Conservation (phyloP, 1,284 basidiomycete species). For the Gomphus bonarii region DNA sequence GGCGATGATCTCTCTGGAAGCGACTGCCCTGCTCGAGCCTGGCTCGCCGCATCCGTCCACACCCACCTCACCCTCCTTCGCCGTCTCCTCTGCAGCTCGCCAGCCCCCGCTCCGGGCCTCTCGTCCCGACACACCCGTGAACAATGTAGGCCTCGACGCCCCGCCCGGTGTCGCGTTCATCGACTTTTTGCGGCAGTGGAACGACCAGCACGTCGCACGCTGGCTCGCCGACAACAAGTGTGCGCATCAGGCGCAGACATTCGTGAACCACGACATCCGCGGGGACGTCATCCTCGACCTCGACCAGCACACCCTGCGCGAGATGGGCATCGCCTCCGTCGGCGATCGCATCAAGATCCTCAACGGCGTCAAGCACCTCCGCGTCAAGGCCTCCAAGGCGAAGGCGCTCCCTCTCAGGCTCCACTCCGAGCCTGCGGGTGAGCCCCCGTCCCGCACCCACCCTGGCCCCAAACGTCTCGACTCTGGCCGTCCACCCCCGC, state of each 20-base stretch:
- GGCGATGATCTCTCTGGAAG: conserved; percentile 12
- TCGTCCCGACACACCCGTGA: conserved; percentile 1
- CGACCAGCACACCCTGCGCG: conserved; percentile 75
- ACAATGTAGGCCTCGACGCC: conserved; percentile 35
- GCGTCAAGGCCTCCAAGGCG: neutral
- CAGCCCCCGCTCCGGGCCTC: conserved; percentile 9
- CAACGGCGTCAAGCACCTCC: conserved; percentile 70
- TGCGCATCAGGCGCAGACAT: conserved; percentile 54
- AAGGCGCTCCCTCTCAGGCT: conserved; percentile 15
- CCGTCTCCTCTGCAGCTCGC: conserved; percentile 16
- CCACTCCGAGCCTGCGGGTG: neutral
- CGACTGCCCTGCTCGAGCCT: conserved; percentile 1
- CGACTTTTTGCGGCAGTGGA: conserved; percentile 60
- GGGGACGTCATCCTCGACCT: conserved; percentile 84
- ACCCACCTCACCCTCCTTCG: conserved; percentile 18
- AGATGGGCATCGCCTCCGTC: conserved; percentile 81
- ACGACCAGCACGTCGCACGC: conserved; percentile 54
- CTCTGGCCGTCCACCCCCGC: neutral
- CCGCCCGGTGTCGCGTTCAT: conserved; percentile 45
- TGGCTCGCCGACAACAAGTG: conserved; percentile 73
- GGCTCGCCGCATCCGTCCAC: conserved; percentile 13
- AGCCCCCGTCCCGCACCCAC: neutral
- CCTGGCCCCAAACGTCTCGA: neutral
- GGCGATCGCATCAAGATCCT: conserved; percentile 84
- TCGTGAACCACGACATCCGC: conserved; percentile 78